These are phyloP conservation scores for Fomitopsis pinicola DNA, from an alignment of 1,284 basidiomycete genomes.

Conservation along the genomic window DNA sequence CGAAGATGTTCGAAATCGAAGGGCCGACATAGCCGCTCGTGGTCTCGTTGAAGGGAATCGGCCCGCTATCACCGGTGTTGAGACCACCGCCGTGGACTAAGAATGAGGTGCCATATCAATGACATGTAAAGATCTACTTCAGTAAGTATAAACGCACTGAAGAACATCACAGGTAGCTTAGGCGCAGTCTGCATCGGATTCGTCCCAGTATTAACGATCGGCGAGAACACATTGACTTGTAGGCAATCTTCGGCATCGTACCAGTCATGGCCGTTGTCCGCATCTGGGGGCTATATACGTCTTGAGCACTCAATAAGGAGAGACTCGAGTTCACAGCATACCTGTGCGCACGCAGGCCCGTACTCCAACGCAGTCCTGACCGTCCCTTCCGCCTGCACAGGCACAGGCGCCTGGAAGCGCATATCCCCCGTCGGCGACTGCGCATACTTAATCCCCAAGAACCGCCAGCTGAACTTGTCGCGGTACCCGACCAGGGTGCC, in stretches of 20 bases:
- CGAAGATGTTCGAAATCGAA: conserved; percentile 11
- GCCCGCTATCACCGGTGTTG: conserved; percentile 12
- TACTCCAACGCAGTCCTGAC: conserved; percentile 7
- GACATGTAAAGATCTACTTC: not conserved
- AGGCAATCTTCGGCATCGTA: conserved; percentile 10
- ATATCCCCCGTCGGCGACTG: conserved; percentile 4
- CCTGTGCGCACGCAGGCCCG: conserved; percentile 10
- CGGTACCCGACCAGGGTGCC: conserved; percentile 10
- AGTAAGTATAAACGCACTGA: conserved; percentile 4
- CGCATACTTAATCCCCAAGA: conserved; percentile 11
- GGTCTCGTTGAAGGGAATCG: conserved; percentile 13
- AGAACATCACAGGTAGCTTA: conserved; percentile 13
- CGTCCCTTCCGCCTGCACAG: not conserved
- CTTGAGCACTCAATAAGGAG: not conserved
- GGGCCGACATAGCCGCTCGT: conserved; percentile 11
- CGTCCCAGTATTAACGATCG: conserved; percentile 7
- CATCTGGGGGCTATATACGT: conserved; percentile 8
- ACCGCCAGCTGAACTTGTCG: conserved; percentile 14
- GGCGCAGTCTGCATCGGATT: not conserved
- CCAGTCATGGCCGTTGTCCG: conserved; percentile 9
- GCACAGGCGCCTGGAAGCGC: conserved; percentile 7
- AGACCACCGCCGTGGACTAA: conserved; percentile 11
- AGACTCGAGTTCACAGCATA: not conserved
- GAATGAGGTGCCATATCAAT: not conserved
- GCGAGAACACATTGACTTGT: conserved; percentile 10